These are phyloP conservation scores for Colletotrichum camelliae DNA, from an alignment of 2,329 filamentous ascomycete species.

Conservation along the genomic window DNA sequence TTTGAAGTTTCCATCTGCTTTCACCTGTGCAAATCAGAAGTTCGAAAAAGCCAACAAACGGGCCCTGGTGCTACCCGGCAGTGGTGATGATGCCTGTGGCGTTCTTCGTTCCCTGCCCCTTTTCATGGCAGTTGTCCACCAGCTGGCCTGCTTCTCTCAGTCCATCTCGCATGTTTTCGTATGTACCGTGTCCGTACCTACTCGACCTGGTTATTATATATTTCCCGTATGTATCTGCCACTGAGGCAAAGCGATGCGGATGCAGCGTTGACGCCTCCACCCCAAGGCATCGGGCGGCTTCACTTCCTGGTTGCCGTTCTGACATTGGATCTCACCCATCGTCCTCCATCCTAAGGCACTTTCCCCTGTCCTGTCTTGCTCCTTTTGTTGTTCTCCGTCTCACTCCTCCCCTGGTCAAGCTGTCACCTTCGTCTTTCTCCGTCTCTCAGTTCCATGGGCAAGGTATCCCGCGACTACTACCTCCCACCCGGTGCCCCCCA, in stretches of 20 bases:
- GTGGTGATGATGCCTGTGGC: constrained; percentile 1
- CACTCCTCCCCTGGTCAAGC: background rate
- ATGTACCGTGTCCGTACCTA: background rate
- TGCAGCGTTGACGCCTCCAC: background rate
- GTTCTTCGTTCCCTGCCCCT: background rate
- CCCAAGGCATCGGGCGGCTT: background rate
- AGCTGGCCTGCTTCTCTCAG: background rate
- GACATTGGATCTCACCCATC: background rate
- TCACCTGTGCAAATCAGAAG: background rate
- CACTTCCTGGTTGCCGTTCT: background rate
- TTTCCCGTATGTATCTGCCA: background rate
- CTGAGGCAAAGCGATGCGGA: background rate
- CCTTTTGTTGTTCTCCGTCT: background rate
- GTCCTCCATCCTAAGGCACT: background rate
- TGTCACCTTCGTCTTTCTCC: background rate
- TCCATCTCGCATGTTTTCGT: background rate
- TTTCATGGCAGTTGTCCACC: background rate
- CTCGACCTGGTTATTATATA: background rate
- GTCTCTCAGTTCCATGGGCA: background rate
- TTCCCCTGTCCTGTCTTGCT: background rate
- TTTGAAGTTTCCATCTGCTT: background rate
- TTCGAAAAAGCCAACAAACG: background rate
- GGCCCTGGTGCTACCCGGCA: background rate
- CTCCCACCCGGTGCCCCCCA: background rate
- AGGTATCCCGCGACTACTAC: background rate